These are phyloP conservation scores for Ceraceosorus guamensis DNA, from an alignment of 1,284 basidiomycete genomes.

Conservation along the genomic window DNA sequence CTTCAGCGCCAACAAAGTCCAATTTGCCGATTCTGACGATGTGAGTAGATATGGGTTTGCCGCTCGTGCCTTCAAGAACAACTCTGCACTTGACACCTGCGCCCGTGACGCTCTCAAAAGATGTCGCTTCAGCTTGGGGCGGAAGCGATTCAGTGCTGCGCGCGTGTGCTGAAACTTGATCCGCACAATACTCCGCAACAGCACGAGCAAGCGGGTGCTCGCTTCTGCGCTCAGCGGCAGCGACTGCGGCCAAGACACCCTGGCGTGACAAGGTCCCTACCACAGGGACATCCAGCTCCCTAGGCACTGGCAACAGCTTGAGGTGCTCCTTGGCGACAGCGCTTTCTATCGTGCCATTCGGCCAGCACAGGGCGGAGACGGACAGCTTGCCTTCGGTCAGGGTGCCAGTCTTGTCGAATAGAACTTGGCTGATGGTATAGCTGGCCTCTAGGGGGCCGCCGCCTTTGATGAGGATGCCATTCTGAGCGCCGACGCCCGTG, in stretches of 20 bases:
- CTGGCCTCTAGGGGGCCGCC: constrained; percentile 89
- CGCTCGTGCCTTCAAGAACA: constrained; percentile 1
- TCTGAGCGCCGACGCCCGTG: constrained; percentile 90
- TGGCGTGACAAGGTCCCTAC: constrained; percentile 17
- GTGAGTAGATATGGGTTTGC: constrained; percentile 8
- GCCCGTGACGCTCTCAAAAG: constrained; percentile 81
- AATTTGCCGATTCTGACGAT: constrained; percentile 31
- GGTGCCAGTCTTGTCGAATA: constrained; percentile 97
- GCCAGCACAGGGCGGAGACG: constrained; percentile 72
- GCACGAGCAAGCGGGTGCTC: constrained; percentile 95
- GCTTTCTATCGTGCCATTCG: constrained; percentile 49
- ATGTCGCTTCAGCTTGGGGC: constrained; percentile 50
- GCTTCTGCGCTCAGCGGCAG: constrained; percentile 77
- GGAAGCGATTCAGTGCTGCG: background rate
- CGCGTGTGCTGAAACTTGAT: background rate
- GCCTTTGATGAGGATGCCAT: constrained; percentile 97
- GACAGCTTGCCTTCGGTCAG: constrained; percentile 78
- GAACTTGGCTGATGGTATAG: constrained; percentile 68
- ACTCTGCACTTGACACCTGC: constrained; percentile 62
- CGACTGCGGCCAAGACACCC: constrained; percentile 57
- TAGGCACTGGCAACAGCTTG: no score
- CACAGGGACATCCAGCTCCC: background rate
- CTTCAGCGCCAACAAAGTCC: constrained; percentile 15
- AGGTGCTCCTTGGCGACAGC: background rate
- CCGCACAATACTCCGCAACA: constrained; percentile 58